These are phyloP conservation scores for Rusavskia elegans DNA, from an alignment of 495 filamentous ascomycete species.

Conservation along the genomic window DNA sequence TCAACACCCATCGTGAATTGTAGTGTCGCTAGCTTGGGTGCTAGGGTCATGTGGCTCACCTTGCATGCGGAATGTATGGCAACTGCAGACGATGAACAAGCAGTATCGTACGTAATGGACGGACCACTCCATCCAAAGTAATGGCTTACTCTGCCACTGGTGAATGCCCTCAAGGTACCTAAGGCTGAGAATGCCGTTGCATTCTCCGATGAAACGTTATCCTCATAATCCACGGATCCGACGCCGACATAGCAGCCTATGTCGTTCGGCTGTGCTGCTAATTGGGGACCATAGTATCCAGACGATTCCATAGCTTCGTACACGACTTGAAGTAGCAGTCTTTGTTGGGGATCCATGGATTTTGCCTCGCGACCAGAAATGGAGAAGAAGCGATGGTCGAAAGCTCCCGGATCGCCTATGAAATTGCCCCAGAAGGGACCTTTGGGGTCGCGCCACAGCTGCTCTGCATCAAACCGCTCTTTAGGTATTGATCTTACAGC, in stretches of 20 bases:
- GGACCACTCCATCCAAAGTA: constrained; percentile 36
- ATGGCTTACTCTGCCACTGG: constrained; percentile 18
- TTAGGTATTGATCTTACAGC: not conserved
- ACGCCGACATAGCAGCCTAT: constrained; percentile 26
- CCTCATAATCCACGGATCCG: constrained; percentile 16
- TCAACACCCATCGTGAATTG: no score
- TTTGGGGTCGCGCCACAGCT: constrained; percentile 14
- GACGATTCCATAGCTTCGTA: constrained; percentile 35
- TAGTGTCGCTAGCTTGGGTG: no score
- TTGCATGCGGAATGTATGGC: constrained; percentile 26
- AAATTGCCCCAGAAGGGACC: constrained; percentile 19
- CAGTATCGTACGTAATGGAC: constrained; percentile 26
- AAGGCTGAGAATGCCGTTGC: constrained; percentile 20
- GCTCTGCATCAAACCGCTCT: not conserved
- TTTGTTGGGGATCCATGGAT: constrained; percentile 36
- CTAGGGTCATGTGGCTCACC: constrained; percentile 2
- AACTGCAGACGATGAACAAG: constrained; percentile 29
- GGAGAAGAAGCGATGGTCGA: constrained; percentile 40
- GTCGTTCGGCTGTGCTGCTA: constrained; percentile 4
- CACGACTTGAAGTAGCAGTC: constrained; percentile 29
- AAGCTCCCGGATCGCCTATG: constrained; percentile 25
- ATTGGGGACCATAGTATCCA: constrained; percentile 19
- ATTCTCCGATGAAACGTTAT: constrained; percentile 18
- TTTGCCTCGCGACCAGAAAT: constrained; percentile 28
- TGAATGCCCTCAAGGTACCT: constrained; percentile 17